A percentile compares a stretch with the other conserved stretches of the same genome.
Evolutionary conservation across 805 yeast genomes (phyloP).

Genomic region (Debaryomyces hansenii): DNA sequence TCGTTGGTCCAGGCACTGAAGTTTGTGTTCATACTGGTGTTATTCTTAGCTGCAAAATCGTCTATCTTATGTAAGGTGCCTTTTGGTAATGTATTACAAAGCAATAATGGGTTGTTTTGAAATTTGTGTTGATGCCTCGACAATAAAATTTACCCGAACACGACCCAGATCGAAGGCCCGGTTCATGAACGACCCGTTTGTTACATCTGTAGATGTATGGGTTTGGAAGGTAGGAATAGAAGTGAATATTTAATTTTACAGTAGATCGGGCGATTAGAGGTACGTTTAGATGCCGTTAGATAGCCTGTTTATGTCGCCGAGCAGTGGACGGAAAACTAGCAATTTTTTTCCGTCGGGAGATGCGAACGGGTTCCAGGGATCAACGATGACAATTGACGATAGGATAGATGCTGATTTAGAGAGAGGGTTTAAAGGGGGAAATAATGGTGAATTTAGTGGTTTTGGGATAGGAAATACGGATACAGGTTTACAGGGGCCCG

Average conservation of each 20-base stretch:
- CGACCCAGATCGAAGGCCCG: too few relatives aligned
- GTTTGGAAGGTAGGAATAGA: too few relatives aligned
- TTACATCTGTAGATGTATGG: too few relatives aligned
- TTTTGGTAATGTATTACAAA: slow-evolving; percentile 14
- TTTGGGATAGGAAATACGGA: too few relatives aligned
- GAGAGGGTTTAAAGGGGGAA: too few relatives aligned
- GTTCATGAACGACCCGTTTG: too few relatives aligned
- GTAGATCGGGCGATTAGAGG: too few relatives aligned
- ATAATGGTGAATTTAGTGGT: too few relatives aligned
- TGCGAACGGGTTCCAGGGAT: not conserved
- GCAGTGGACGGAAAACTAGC: slow-evolving; percentile 4
- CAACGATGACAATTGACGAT: too few relatives aligned
- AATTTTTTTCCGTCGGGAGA: slow-evolving; percentile 5
- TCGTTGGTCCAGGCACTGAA: slow-evolving; percentile 24
- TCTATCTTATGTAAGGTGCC: slow-evolving; percentile 12
- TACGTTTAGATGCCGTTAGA: not conserved
- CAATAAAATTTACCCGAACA: not conserved
- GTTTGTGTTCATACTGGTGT: slow-evolving; percentile 19
- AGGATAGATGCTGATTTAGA: too few relatives aligned
- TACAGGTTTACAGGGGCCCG: too few relatives aligned
- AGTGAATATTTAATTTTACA: too few relatives aligned
- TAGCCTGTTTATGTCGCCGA: not conserved
- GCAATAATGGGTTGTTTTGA: slow-evolving; percentile 5
- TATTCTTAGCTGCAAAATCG: slow-evolving; percentile 1
- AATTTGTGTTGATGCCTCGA: not conserved